Percentiles rank a stretch among this genome's conserved stretches.
Evolutionary conservation across 768 basidiomycete genomes (phyloP).

Genomic region (Rhodosporidiobolus sp.): DNA sequence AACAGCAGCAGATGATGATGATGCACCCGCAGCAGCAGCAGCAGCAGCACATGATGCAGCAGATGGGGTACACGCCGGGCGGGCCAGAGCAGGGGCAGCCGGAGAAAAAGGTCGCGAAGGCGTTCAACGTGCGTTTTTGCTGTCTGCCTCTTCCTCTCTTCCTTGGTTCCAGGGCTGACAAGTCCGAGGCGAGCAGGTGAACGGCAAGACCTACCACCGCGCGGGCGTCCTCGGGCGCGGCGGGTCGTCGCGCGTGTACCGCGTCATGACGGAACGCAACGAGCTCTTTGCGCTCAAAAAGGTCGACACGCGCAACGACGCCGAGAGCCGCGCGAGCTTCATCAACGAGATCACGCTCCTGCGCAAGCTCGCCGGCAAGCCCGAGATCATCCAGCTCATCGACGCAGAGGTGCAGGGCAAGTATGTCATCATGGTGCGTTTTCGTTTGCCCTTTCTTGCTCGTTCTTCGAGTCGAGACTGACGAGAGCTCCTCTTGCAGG

Average conservation of each 20-base stretch:
- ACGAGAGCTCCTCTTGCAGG: constrained; percentile 47
- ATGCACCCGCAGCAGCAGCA: constrained; percentile 21
- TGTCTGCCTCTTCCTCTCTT: background rate
- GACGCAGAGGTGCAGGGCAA: constrained; percentile 84
- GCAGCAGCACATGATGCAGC: constrained; percentile 1
- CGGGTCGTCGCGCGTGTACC: constrained; percentile 91
- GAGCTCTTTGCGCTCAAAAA: constrained; percentile 88
- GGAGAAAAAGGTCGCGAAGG: constrained; percentile 20
- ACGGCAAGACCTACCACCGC: constrained; percentile 42
- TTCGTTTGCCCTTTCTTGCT: background rate
- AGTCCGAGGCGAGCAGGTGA: constrained; percentile 27
- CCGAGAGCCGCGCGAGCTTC: constrained; percentile 84
- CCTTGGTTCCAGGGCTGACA: background rate
- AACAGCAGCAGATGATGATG: constrained; percentile 8
- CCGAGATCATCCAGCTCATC: constrained; percentile 81
- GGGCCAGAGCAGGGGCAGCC: background rate
- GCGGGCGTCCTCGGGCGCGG: constrained; percentile 70
- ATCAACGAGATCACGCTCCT: constrained; percentile 94
- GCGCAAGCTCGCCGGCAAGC: constrained; percentile 89
- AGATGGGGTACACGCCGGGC: constrained; percentile 21
- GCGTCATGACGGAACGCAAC: constrained; percentile 71
- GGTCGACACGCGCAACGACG: constrained; percentile 76
- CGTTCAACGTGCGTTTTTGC: constrained; percentile 14
- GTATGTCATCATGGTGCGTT: constrained; percentile 62
- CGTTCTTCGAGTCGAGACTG: no score